phyloP scores from a whole-genome alignment of 1,139 yeast species.

The Pichia sp. region DNA sequence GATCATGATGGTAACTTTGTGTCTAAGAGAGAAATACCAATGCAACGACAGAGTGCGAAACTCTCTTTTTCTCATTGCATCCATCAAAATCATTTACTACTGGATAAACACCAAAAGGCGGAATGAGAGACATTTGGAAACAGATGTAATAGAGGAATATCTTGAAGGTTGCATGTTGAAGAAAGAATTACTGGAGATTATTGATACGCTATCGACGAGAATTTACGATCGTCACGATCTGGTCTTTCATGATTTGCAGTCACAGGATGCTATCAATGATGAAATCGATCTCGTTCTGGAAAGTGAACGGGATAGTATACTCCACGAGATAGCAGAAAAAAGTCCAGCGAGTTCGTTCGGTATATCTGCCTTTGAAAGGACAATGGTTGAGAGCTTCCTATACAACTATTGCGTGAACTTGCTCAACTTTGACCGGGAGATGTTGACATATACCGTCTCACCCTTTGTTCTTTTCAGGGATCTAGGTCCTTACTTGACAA shows the following conservation, averaged over 20 bases:
- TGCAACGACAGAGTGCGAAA: constrained; percentile 16
- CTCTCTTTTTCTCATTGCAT: constrained; percentile 17
- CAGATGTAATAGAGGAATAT: too few relatives aligned
- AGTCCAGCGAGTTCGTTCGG: too few relatives aligned
- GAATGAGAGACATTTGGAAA: too few relatives aligned
- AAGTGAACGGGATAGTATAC: too few relatives aligned
- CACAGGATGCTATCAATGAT: too few relatives aligned
- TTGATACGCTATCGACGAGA: too few relatives aligned
- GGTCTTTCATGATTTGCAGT: too few relatives aligned
- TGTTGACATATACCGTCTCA: constrained; percentile 20
- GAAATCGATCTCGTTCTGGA: too few relatives aligned
- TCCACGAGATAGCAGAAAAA: too few relatives aligned
- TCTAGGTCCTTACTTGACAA: constrained; percentile 17
- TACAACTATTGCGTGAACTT: constrained; percentile 24
- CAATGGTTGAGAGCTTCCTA: constrained; percentile 23
- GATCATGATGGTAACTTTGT: constrained; percentile 17
- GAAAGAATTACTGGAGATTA: too few relatives aligned
- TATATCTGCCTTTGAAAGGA: constrained; percentile 20
- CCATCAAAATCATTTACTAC: constrained; percentile 17
- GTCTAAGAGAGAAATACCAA: constrained; percentile 21
- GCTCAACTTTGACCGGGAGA: constrained; percentile 21
- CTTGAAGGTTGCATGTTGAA: too few relatives aligned
- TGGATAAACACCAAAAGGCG: constrained; percentile 17
- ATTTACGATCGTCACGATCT: too few relatives aligned
- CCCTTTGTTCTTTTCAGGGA: constrained; percentile 25